Base-by-base conservation (phyloP, 2,329 filamentous ascomycete species). In the Tolypocladium paradoxum region DNA sequence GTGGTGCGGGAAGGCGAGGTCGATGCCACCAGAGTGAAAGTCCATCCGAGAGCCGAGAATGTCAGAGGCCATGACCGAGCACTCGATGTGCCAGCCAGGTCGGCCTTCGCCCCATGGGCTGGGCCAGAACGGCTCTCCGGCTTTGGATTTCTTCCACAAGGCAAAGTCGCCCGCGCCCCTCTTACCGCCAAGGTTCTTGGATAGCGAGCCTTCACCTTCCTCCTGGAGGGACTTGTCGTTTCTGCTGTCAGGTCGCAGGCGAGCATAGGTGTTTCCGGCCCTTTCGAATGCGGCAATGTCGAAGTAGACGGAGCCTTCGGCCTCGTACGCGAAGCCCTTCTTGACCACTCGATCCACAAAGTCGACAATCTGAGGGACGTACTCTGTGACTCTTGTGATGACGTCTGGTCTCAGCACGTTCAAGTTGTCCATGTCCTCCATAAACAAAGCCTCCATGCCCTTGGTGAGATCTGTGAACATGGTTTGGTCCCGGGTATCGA, bases 31-130 rank as follows among this genome's bases (percentile, higher is more conserved):
- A 24, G 89, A 95, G 69, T 96, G 92, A 52, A 96, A 88, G 67
- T 97, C 92, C 76, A 97, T 90, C 56, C 85, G 79, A 31, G 83
- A 77, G 6, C 91, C 91, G 1, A 97, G 74, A n/a, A 90, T 80
- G 58, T 91, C 88, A 2, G 88, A 92, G 0, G 91, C 90, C 92
- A 97, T 96, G 18, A 90, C 90, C 1, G 87, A 91, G 82, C 92
- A 96, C 73, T 96, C 91, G 63, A 96, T 96, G 65, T 96, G 92
- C 92, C 92, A 97, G 20, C 92, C 92, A 1, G 92, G 92, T 46
- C 92, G 78, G 5, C 91, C 91, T 53, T 84, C 77, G 5, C 92
- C 90, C 91, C 92, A 97, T 4, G 84, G 83, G 61, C 87, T 93
- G 6, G 83, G 77, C 92, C 92, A 97, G 59, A 82, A 87, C 0